phyloP scores from a whole-genome alignment of 352 stramenopile genomes.

The Pythium apleroticum region DNA sequence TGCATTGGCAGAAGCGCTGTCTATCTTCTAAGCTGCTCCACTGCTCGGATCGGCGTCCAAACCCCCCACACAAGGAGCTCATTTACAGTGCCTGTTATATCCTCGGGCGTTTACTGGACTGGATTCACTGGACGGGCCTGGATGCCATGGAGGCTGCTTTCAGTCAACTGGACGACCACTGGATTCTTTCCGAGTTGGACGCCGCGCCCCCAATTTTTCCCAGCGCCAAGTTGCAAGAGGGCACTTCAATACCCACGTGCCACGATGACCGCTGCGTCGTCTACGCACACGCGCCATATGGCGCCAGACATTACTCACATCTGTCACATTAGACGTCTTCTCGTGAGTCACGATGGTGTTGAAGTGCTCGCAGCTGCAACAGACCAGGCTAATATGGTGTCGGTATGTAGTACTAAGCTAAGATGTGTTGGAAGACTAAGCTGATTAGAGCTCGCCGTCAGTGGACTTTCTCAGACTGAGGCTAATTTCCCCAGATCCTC shows the following conservation, averaged over 20 bases:
- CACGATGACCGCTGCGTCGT: not conserved
- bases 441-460: not conserved
- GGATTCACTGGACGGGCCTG: not conserved
- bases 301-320: not conserved
- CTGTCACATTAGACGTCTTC: not conserved
- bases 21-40: no score
- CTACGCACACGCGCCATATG: not conserved
- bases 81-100: no score
- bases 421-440: not conserved
- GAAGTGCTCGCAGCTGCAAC: constrained; percentile 2
- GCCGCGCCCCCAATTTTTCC: no score
- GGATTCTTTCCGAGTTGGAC: not conserved
- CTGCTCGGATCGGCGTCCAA: no score
- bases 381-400: not conserved
- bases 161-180: constrained; percentile 6
- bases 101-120: not conserved
- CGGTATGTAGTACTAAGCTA: no score
- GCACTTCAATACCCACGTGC: not conserved
- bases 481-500: no score
- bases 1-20: no score
- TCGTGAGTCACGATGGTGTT: constrained; percentile 1
- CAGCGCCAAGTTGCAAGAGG: constrained; percentile 1
- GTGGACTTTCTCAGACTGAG: no score
- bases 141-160: not conserved
- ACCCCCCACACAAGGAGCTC: no score